phyloP scores from a whole-genome alignment of 768 basidiomycete species.

The Mycena galopus region DNA sequence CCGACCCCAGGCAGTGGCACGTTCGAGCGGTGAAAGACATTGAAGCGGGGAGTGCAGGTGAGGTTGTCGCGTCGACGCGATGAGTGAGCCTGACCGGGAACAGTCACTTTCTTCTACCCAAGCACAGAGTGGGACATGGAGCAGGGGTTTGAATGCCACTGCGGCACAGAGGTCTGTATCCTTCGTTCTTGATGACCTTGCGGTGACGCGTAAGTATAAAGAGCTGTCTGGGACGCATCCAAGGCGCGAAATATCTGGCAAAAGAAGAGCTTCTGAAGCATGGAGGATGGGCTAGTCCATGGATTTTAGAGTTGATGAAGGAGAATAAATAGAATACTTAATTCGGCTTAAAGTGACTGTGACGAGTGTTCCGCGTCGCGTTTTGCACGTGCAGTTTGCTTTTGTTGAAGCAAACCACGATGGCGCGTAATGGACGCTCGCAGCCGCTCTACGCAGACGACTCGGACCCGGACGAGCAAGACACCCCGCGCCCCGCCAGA shows the following conservation, averaged over 20 bases:
- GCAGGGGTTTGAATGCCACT: conserved; percentile 69
- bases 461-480: conserved; percentile 55
- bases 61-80: conserved; percentile 36
- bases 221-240: conserved; percentile 61
- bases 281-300: conserved; percentile 56
- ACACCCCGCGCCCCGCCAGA: conserved; percentile 55
- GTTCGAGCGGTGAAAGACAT: conserved; percentile 60
- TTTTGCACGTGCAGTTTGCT: conserved; percentile 14
- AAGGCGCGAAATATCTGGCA: conserved; percentile 60
- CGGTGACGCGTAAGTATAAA: conserved; percentile 37
- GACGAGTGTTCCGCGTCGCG: neutral
- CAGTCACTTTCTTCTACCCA: conserved; percentile 74
- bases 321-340: conserved; percentile 21
- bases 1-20: conserved; percentile 60
- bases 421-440: conserved; percentile 45
- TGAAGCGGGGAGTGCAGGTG: conserved; percentile 52
- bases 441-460: conserved; percentile 53
- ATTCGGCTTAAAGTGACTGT: conserved; percentile 35
- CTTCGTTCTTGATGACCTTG: neutral
- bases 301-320: conserved; percentile 53
- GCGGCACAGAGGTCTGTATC: conserved; percentile 52
- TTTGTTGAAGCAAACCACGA: conserved; percentile 18
- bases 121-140: conserved; percentile 81
- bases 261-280: conserved; percentile 49
- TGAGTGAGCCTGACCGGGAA: conserved; percentile 7